Evolutionary conservation across 1,284 basidiomycete genomes (phyloP).

Genomic region (Volvariella surrecta): DNA sequence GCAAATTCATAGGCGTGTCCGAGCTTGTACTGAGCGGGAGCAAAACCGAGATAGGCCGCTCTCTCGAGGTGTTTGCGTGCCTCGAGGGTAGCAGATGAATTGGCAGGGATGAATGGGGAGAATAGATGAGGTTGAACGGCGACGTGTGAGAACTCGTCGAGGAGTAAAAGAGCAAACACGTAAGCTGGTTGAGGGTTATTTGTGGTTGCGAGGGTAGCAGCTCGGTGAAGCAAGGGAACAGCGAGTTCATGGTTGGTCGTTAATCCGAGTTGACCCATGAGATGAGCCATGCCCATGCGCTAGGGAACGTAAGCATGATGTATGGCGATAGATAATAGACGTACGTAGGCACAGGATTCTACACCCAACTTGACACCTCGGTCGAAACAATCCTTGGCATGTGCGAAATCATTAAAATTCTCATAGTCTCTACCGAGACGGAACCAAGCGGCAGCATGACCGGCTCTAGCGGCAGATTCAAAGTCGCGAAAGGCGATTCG

Average conservation of each 20-base stretch:
- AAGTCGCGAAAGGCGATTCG: conserved; percentile 85
- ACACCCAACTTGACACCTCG: conserved; percentile 66
- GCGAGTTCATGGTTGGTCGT: conserved; percentile 47
- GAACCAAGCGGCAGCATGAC: conserved; percentile 78
- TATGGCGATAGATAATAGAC: conserved; percentile 21
- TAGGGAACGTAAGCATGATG: conserved; percentile 20
- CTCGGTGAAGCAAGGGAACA: conserved; percentile 66
- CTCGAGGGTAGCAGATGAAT: conserved; percentile 33
- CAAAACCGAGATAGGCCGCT: conserved; percentile 81
- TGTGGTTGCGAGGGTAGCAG: conserved; percentile 70
- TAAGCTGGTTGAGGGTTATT: conserved; percentile 84
- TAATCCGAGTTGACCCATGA: conserved; percentile 80
- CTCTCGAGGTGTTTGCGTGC: conserved; percentile 63
- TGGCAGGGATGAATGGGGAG: conserved; percentile 38
- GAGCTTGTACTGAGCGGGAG: conserved; percentile 89
- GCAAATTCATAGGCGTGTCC: conserved; percentile 93
- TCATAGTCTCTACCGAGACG: conserved; percentile 86
- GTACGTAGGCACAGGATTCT: conserved; percentile 72
- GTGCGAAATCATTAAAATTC: conserved; percentile 63
- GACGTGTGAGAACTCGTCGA: conserved; percentile 66
- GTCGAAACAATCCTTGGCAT: conserved; percentile 80
- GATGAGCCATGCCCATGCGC: conserved; percentile 86
- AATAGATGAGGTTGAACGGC: conserved; percentile 39
- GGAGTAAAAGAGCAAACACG: conserved; percentile 75
- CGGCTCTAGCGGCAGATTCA: conserved; percentile 69